Percentiles rank a stretch among this genome's conserved stretches.
phyloP scores from a whole-genome alignment of 345 rosid genomes.

The Gossypium thurberi region DNA sequence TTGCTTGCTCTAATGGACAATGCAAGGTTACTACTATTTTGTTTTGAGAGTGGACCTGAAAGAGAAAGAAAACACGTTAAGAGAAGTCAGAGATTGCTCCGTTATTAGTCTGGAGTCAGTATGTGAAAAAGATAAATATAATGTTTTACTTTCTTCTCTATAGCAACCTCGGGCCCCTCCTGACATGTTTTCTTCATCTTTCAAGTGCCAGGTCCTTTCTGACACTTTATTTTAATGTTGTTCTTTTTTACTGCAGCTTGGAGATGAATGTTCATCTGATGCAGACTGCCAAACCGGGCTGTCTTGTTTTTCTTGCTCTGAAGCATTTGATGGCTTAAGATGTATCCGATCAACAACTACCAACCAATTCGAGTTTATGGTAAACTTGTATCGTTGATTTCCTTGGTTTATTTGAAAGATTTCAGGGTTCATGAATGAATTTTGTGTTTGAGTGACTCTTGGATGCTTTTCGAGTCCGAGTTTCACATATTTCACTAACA shows the following conservation, averaged over 20 bases:
- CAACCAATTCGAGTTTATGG: slow-evolving; percentile 15
- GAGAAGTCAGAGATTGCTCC: too few relatives aligned
- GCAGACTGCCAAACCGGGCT: slow-evolving; percentile 8
- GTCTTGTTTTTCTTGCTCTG: slow-evolving; percentile 3
- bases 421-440: not conserved
- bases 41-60: not conserved
- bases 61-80: not conserved
- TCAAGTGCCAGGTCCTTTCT: not conserved
- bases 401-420: not conserved
- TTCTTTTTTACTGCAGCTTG: not conserved
- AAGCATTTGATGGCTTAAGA: not conserved
- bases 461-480: not conserved
- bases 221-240: not conserved
- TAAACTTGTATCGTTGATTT: not conserved
- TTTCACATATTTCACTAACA: not conserved
- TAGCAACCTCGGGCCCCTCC: not conserved
- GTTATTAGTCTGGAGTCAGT: too few relatives aligned
- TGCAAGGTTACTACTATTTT: not conserved
- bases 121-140: too few relatives aligned
- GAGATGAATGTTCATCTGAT: not conserved
- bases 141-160: too few relatives aligned
- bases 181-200: not conserved
- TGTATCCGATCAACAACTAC: slow-evolving; percentile 5
- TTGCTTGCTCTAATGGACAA: slow-evolving; percentile 8
- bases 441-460: too few relatives aligned